Percentiles rank a stretch among this genome's conserved stretches.
These are phyloP conservation scores for Venturia asperata DNA, from an alignment of 2,329 filamentous ascomycete genomes.

Conservation along the genomic window DNA sequence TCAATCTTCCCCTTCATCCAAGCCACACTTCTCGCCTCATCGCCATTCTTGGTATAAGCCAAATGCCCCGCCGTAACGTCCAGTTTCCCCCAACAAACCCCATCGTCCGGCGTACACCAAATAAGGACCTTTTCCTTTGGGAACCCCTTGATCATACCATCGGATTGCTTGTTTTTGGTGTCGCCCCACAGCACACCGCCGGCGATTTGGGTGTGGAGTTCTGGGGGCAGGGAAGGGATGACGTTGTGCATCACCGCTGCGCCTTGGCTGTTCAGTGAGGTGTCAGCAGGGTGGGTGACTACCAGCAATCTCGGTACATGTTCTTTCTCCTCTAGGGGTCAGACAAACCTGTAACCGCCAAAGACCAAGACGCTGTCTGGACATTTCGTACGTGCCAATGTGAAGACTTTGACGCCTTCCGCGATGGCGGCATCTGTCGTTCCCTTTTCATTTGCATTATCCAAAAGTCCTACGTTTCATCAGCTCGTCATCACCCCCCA, in stretches of 20 bases:
- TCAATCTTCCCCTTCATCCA: constrained; percentile 15
- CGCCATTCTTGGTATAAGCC: constrained; percentile 22
- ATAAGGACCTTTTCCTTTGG: constrained; percentile 25
- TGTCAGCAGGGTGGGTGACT: background rate
- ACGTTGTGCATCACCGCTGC: constrained; percentile 39
- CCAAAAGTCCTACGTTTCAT: background rate
- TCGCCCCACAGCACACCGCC: constrained; percentile 41
- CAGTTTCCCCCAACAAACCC: constrained; percentile 25
- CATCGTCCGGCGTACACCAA: constrained; percentile 26
- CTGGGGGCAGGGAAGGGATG: constrained; percentile 30
- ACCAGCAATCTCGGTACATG: no score
- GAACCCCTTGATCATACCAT: constrained; percentile 30
- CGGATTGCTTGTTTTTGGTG: constrained; percentile 34
- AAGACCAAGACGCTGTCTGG: background rate
- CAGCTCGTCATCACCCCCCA: background rate
- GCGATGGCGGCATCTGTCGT: background rate
- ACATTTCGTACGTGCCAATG: constrained; percentile 5
- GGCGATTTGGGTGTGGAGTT: constrained; percentile 29
- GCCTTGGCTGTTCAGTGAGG: constrained; percentile 36
- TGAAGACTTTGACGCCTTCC: constrained; percentile 2
- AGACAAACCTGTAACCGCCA: constrained; percentile 12
- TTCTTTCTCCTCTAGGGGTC: no score
- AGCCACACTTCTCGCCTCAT: constrained; percentile 1
- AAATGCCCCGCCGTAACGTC: constrained; percentile 26
- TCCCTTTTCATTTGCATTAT: constrained; percentile 4